Evolutionary conservation across 1,284 basidiomycete genomes (phyloP), one percentile per base, ranked within the genome.

Genomic region (Tremellales sp.): DNA sequence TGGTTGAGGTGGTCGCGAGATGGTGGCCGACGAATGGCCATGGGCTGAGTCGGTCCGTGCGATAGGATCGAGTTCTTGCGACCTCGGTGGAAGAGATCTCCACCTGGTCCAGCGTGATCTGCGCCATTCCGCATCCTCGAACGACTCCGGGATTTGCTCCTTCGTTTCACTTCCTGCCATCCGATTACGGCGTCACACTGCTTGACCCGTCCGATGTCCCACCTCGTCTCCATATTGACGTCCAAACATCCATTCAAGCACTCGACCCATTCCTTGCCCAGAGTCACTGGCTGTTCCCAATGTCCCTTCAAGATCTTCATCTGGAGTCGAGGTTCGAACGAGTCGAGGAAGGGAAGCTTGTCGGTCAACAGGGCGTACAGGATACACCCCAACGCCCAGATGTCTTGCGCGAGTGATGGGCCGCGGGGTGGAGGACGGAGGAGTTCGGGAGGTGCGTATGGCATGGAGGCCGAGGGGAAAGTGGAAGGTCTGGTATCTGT

Each of bases 311-410:
- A 68, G 51, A 97, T 93, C 75, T 93, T 93, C 81, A 90, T 85
- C 54, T 89, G 86, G 54, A 96, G 73, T 41, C 92, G 77, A 1
- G 89, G 90, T 68, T 96, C 92, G 65, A 89, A 97, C 0, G 84
- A 76, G 70, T 97, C 92, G 25, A 69, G 75, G 67, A 96, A 96
- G 0, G 92, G 92, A 3, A 96, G 76, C 25, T 79, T 77, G 2
- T 89, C 89, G 0, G 84, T 84, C 25, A 96, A 78, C 3, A 96
- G 78, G 3, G 85, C 83, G 62, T 90, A 89, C 0, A 96, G 80
- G 60, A 94, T 80, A 45, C 92, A 84, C 0, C 92, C 92, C 2
- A 94, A 74, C 0, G 92, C 91, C 92, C 92, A 97, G 27, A 96
- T 84, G 60, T 97, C 92, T 67, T 90, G 87, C 0, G 86, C 82